Conservation (phyloP, 1,284 basidiomycete genomes). For the Cutaneotrichosporon cyanovorans region DNA sequence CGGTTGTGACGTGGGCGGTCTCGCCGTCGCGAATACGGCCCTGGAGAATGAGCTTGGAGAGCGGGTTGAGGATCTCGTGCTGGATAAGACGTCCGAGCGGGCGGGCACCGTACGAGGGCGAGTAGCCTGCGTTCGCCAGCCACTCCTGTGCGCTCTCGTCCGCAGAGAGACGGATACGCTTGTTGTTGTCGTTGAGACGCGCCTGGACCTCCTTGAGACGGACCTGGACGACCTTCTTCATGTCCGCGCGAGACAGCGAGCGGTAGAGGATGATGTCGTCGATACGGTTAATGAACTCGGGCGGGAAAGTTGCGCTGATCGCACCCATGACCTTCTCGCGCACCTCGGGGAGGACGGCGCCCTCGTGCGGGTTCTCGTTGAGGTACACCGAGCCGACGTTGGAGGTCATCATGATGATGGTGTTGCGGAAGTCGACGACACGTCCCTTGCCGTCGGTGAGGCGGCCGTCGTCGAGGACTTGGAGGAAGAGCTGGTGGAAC, state of each 20-base stretch:
- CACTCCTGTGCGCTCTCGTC: constrained; percentile 59
- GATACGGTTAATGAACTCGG: constrained; percentile 81
- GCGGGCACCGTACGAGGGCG: constrained; percentile 77
- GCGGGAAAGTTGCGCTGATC: constrained; percentile 81
- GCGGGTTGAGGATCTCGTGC: constrained; percentile 66
- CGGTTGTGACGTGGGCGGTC: constrained; percentile 52
- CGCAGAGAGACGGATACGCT: constrained; percentile 66
- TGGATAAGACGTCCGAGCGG: constrained; percentile 73
- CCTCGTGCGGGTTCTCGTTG: constrained; percentile 55
- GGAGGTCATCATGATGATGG: constrained; percentile 86
- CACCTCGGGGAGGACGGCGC: constrained; percentile 67
- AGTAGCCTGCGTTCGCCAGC: constrained; percentile 75
- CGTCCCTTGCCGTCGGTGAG: constrained; percentile 59
- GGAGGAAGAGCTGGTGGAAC: constrained; percentile 82
- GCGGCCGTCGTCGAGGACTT: constrained; percentile 84
- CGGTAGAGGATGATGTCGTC: constrained; percentile 86
- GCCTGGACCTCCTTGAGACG: constrained; percentile 66
- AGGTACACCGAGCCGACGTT: constrained; percentile 76
- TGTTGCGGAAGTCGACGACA: constrained; percentile 56
- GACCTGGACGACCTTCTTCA: constrained; percentile 68
- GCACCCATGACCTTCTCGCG: too few relatives aligned
- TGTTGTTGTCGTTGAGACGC: constrained; percentile 60
- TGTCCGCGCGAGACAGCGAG: constrained; percentile 65
- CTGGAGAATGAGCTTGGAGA: constrained; percentile 64
- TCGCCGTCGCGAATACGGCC: constrained; percentile 71